Evolutionary conservation across 1,284 basidiomycete genomes (phyloP), one percentile per base, ranked within the genome.

Genomic region (Cutaneotrichosporon daszewskae): DNA sequence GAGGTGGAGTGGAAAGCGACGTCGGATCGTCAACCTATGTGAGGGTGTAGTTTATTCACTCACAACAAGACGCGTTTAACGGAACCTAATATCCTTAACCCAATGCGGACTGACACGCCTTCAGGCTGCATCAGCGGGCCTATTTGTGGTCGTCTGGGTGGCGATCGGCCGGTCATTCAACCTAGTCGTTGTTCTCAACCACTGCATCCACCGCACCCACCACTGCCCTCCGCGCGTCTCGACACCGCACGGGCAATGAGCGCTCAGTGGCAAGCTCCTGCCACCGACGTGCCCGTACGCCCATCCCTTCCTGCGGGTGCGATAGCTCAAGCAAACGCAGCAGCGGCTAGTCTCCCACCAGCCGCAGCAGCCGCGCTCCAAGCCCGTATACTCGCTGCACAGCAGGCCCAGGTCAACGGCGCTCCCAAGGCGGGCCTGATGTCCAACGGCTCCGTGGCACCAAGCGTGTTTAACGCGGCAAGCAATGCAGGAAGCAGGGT

Each of bases 301-400:
- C 29, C 29, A 6, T 18, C 29, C 3, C 43, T 46, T 17, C 43
- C 48, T 14, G 25, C 36, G 17, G 43, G 40, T 18, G 23, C 48
- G 4, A 39, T 50, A 20, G 36, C 39, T 3, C 43, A 42, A 29
- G 43, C 48, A 10, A 46, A 50, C 40, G 48, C 43, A 20, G 32
- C 25, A 10, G 37, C 37, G 19, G 32, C 32, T 19, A 18, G 18
- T 23, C 19, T 18, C 18, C 11, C 24, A 13, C 25, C 35, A 26
- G 12, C 13, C 10, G 24, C 23, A 13, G 34, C 34, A 5, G 34
- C 34, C 5, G 13, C 12, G 23, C 20, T 25, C 23, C 34, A 35
- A 35, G 34, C 35, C 12, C 22, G 22, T 25, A 23, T 37, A 14
- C 27, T 16, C 20, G 33, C 27, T 10, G 32, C 32, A 11, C 18